phyloP scores from a whole-genome alignment of 2,329 filamentous ascomycete genomes.

The Fusarium protoensiforme region DNA sequence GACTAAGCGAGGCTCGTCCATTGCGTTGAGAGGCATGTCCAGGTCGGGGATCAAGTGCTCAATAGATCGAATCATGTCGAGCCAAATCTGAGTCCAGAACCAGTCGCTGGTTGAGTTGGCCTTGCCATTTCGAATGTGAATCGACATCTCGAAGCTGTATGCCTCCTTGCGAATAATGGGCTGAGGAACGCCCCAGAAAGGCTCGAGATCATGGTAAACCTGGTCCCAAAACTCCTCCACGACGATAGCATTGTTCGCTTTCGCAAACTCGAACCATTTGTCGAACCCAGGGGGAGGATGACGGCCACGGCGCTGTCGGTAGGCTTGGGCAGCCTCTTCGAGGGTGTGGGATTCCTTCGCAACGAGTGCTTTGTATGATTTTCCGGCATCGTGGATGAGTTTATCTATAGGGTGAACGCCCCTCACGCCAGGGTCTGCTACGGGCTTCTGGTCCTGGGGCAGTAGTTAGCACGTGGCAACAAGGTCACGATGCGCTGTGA shows the following conservation, averaged over 20 bases:
- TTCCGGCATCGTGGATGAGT: conserved; percentile 60
- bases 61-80: conserved; percentile 63
- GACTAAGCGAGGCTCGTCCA: conserved; percentile 75
- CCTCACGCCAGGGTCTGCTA: conserved; percentile 7
- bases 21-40: conserved; percentile 73
- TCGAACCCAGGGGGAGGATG: conserved; percentile 73
- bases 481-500: background rate
- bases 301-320: conserved; percentile 67
- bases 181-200: conserved; percentile 66
- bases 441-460: background rate
- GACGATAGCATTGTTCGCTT: conserved; percentile 62
- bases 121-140: conserved; percentile 64
- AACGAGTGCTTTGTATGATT: conserved; percentile 52
- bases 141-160: conserved; percentile 68
- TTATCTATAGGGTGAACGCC: conserved; percentile 62
- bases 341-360: conserved; percentile 61
- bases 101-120: conserved; percentile 64
- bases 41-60: conserved; percentile 71
- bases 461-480: conserved; percentile 7
- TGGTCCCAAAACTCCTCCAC: conserved; percentile 74
- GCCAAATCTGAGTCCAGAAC: conserved; percentile 70
- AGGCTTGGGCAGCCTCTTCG: conserved; percentile 65
- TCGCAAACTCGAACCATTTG: conserved; percentile 68
- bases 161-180: conserved; percentile 63
- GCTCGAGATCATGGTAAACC: conserved; percentile 69